phyloP scores from a whole-genome alignment of 352 stramenopile species.

The Pythium coloratum region DNA sequence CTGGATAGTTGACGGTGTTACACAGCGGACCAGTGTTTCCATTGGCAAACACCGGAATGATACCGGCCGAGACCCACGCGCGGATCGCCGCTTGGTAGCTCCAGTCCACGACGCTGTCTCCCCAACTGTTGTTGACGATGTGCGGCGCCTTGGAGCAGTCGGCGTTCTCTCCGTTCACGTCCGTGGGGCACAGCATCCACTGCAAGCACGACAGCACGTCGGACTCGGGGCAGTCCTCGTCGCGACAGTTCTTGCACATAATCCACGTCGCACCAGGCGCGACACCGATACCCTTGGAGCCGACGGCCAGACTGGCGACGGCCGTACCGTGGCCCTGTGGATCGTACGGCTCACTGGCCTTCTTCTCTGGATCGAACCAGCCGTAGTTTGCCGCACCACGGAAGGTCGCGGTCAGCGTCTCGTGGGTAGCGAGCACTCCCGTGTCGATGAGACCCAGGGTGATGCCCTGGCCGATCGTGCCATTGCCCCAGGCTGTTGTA shows the following conservation, averaged over 20 bases:
- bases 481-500: constrained; percentile 27
- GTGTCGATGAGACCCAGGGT: constrained; percentile 37
- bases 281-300: constrained; percentile 13
- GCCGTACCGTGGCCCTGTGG: constrained; percentile 21
- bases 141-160: constrained; percentile 30
- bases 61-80: constrained; percentile 27
- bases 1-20: constrained; percentile 23
- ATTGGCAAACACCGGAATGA: constrained; percentile 30
- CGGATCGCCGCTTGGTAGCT: constrained; percentile 18
- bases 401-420: constrained; percentile 31
- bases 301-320: constrained; percentile 12
- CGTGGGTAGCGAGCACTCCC: constrained; percentile 32
- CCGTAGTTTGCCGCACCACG: constrained; percentile 23
- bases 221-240: constrained; percentile 25
- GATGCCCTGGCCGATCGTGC: constrained; percentile 27
- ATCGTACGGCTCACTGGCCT: constrained; percentile 22
- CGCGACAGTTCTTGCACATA: constrained; percentile 32
- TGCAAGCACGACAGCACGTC: constrained; percentile 30
- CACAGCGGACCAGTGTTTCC: constrained; percentile 29
- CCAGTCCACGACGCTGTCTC: constrained; percentile 15
- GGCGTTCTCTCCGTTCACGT: constrained; percentile 28
- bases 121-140: constrained; percentile 35
- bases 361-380: constrained; percentile 37
- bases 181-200: constrained; percentile 35
- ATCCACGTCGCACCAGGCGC: constrained; percentile 20